Base-by-base conservation (phyloP, 106 monocot species). In the Narthecium ossifragum region DNA sequence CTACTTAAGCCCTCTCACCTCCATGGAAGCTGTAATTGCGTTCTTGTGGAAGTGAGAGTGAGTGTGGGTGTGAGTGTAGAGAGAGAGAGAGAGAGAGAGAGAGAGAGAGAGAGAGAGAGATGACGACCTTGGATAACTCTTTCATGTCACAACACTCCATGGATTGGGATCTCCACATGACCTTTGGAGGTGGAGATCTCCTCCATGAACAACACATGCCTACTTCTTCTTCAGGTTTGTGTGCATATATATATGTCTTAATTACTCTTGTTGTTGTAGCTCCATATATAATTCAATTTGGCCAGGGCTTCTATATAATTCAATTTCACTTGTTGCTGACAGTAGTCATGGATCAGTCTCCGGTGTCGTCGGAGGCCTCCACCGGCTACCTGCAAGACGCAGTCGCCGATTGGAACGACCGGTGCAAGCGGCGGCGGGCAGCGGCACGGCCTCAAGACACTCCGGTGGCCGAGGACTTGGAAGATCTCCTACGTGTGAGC, bases 401-500 rank as follows among this genome's bases (percentile, higher is more conserved):
- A 26, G 61, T 62, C 26, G 49, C 57, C 4, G 40, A 69, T 26
- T 75, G 62, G 36, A 63, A 17, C 21, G 68, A 50, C 15, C 34
- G 55, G 22, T 51, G 55, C 47, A 68, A 69, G 40, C 31, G 49
- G 49, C 18, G 49, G 21, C 18, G 49, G 21, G 21, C 23, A 0
- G 21, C 18, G 5, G 0, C 49, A 24, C 22, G 48, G 2, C 48
- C 20, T 48, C 20, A 14, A 6, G n/a, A 47, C 18, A 6, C 6
- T 47, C n/a, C 39, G 4, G 30, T 30, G 49, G 15, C 47, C 6
- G 70, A 81, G 14, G 82, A 72, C 28, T 17, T 84, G 17, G 59
- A 76, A 18, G 61, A 67, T 52, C 73, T 83, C 41, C 34, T 80
- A 66, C 79, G 75, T 14, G 82, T 81, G 8, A 33, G 21, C 20